These are phyloP conservation scores for Podila epicladia DNA, from an alignment of 192 early-diverging fungal genomes.

Conservation along the genomic window DNA sequence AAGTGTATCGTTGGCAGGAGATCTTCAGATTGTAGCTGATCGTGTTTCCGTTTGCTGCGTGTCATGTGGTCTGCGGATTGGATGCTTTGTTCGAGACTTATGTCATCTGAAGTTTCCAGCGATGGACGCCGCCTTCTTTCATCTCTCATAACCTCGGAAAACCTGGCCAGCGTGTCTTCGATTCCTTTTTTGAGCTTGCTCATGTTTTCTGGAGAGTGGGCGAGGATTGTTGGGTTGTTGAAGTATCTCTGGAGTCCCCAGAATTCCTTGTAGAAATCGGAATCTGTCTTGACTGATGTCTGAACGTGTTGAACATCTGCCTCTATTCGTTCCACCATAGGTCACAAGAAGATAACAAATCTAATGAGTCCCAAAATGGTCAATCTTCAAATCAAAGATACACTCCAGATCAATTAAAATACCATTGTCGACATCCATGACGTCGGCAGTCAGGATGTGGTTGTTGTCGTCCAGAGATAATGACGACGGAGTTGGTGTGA, in stretches of 20 bases:
- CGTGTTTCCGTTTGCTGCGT: constrained; percentile 19
- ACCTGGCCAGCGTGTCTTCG: constrained; percentile 47
- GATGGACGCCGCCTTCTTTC: constrained; percentile 16
- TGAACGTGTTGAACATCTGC: constrained; percentile 2
- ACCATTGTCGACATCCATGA: constrained; percentile 43
- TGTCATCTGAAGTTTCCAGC: background rate
- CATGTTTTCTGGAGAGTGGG: constrained; percentile 40
- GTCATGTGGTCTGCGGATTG: background rate
- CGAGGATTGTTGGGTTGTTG: constrained; percentile 68
- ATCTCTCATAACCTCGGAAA: constrained; percentile 32
- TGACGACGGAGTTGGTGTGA: background rate
- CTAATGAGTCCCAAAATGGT: background rate
- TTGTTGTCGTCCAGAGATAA: background rate
- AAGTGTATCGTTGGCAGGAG: constrained; percentile 49
- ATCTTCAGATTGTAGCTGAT: background rate
- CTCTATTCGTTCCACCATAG: background rate
- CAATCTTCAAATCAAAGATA: too few species aligned
- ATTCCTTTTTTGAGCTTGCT: constrained; percentile 26
- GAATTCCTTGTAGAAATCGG: constrained; percentile 73
- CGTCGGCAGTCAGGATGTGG: constrained; percentile 3
- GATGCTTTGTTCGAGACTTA: background rate
- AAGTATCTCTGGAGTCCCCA: constrained; percentile 86
- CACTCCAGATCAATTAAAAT: background rate
- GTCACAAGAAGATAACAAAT: background rate
- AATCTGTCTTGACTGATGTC: constrained; percentile 6